A percentile compares a stretch with the other conserved stretches of the same genome.
Evolutionary conservation across 306 rosid species (phyloP).

Genomic region (Castanea mollissima): DNA sequence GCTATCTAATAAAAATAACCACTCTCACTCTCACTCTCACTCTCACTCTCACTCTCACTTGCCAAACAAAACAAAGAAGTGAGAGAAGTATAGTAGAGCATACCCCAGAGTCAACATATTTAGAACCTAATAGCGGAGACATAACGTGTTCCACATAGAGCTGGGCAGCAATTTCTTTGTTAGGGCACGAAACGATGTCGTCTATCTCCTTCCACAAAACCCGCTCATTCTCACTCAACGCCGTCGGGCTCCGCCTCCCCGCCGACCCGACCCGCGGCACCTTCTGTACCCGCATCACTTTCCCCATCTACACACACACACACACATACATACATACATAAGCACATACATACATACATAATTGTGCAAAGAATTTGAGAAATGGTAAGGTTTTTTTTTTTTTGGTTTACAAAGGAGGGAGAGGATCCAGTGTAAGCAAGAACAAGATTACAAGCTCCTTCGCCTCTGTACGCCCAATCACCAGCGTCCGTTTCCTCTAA

Average conservation of each 20-base stretch:
- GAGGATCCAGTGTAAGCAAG: slow-evolving; percentile 72
- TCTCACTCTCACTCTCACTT: too few species aligned
- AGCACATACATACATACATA: neutral
- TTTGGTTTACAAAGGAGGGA: slow-evolving; percentile 48
- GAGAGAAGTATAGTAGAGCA: slow-evolving; percentile 7
- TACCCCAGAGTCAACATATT: slow-evolving; percentile 83
- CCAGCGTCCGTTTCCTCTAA: slow-evolving; percentile 48
- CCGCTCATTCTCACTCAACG: slow-evolving; percentile 53
- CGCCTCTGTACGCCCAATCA: slow-evolving; percentile 87
- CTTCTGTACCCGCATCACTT: slow-evolving; percentile 81
- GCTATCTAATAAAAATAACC: too few species aligned
- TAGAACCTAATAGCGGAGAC: slow-evolving; percentile 77
- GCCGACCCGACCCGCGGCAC: slow-evolving; percentile 37
- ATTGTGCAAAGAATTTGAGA: neutral
- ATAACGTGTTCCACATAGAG: slow-evolving; percentile 58
- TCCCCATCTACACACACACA: slow-evolving; percentile 55
- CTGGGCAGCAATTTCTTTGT: slow-evolving; percentile 51
- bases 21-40: too few species aligned
- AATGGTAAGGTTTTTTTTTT: neutral
- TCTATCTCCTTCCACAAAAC: slow-evolving; percentile 66
- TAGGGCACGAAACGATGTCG: slow-evolving; percentile 46
- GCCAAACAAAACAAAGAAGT: neutral
- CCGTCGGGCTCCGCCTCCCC: slow-evolving; percentile 34
- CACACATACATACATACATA: neutral
- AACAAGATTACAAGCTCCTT: slow-evolving; percentile 93